Conservation (phyloP, 345 rosid genomes). For the Isatis tinctoria region DNA sequence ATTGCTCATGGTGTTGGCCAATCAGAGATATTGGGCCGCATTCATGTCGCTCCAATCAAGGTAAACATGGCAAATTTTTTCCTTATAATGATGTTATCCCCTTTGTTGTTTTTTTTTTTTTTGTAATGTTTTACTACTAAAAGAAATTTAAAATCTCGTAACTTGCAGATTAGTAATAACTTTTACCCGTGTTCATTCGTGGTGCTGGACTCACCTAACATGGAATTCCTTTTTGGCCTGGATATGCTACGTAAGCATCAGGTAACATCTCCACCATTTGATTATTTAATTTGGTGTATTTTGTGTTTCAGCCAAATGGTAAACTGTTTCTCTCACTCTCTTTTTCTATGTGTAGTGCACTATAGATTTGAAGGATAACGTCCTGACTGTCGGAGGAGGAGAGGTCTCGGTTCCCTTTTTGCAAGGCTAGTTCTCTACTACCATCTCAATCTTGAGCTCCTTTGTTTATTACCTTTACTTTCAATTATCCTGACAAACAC, state of each 20-base stretch:
- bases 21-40: constrained; percentile 92
- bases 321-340: not conserved
- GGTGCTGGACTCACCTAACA: constrained; percentile 92
- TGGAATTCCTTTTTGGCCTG: constrained; percentile 96
- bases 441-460: constrained; percentile 1
- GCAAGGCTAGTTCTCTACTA: constrained; percentile 55
- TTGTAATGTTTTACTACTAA: not conserved
- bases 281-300: not conserved
- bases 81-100: not conserved
- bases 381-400: constrained; percentile 92
- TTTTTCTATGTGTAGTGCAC: constrained; percentile 54
- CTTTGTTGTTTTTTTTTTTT: not conserved
- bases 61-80: constrained; percentile 22
- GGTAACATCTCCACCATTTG: constrained; percentile 40
- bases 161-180: constrained; percentile 67
- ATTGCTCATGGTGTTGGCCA: constrained; percentile 99
- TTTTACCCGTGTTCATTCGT: constrained; percentile 91
- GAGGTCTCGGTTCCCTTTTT: constrained; percentile 96
- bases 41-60: constrained; percentile 98
- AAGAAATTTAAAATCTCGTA: not conserved
- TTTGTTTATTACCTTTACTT: not conserved
- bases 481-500: not conserved
- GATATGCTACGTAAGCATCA: constrained; percentile 99
- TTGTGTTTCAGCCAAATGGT: constrained; percentile 1
- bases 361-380: constrained; percentile 86